Conservation (phyloP, 2,329 filamentous ascomycete genomes). For the Fusarium sp. region DNA sequence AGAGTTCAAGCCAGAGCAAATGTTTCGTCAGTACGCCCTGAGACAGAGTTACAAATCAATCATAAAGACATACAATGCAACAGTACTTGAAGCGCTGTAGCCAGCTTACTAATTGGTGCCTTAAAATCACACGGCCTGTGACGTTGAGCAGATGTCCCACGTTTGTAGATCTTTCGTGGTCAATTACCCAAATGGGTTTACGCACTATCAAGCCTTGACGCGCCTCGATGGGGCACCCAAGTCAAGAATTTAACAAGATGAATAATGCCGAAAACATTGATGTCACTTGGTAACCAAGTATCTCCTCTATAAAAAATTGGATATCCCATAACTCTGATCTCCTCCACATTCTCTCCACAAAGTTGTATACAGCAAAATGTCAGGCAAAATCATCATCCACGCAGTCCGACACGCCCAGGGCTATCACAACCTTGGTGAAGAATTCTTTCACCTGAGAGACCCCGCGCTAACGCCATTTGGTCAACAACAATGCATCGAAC, state of each 20-base stretch:
- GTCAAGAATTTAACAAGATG: neutral
- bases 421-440: slow-evolving; percentile 35
- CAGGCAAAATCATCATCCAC: slow-evolving; percentile 26
- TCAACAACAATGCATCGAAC: slow-evolving; percentile 27
- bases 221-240: slow-evolving; percentile 14
- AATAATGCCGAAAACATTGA: slow-evolving; percentile 13
- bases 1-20: neutral
- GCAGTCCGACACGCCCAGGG: slow-evolving; percentile 33
- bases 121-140: slow-evolving; percentile 10
- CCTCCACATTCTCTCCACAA: neutral
- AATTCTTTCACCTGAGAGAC: slow-evolving; percentile 33
- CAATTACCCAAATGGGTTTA: slow-evolving; percentile 22
- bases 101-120: neutral
- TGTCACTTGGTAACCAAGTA: slow-evolving; percentile 3
- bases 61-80: neutral
- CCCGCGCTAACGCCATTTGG: slow-evolving; percentile 34
- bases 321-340: neutral
- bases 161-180: slow-evolving; percentile 26
- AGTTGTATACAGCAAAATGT: neutral
- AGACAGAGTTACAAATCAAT: neutral
- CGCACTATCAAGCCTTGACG: slow-evolving; percentile 8
- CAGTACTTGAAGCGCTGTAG: neutral
- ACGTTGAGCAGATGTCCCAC: slow-evolving; percentile 17
- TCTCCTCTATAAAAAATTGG: neutral
- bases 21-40: neutral